A percentile compares a stretch with the other conserved stretches of the same genome.
These are phyloP conservation scores for Phycomyces blakesleeanus DNA, from an alignment of 192 early-diverging fungal species.

Conservation along the genomic window DNA sequence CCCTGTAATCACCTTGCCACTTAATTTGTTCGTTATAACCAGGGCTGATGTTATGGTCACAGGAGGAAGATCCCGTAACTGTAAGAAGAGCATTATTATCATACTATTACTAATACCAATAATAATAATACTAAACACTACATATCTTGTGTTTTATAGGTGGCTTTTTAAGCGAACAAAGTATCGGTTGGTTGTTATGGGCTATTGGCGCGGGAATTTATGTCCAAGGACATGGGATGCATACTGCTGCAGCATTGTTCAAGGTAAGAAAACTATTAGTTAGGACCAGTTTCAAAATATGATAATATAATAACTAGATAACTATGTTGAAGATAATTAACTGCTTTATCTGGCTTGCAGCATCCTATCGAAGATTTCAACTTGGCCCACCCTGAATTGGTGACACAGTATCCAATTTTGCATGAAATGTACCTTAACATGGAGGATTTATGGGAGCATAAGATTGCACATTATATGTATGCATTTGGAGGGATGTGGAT, in stretches of 20 bases:
- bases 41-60: slow-evolving; percentile 20
- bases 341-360: slow-evolving; percentile 4
- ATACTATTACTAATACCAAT: background rate
- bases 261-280: slow-evolving; percentile 15
- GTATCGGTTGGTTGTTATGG: slow-evolving; percentile 27
- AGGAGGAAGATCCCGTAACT: slow-evolving; percentile 25
- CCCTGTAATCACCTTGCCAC: slow-evolving; percentile 30
- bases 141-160: slow-evolving; percentile 21
- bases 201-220: slow-evolving; percentile 31
- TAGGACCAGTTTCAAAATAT: background rate
- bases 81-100: too few species aligned
- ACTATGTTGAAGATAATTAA: background rate
- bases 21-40: slow-evolving; percentile 30
- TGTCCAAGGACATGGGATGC: slow-evolving; percentile 36
- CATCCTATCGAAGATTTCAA: slow-evolving; percentile 37
- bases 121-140: too few species aligned
- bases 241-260: slow-evolving; percentile 31
- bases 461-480: slow-evolving; percentile 51
- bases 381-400: slow-evolving; percentile 28
- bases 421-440: slow-evolving; percentile 44
- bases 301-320: background rate
- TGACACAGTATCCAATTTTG: slow-evolving; percentile 31
- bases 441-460: slow-evolving; percentile 49
- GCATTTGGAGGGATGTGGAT: slow-evolving; percentile 47
- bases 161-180: slow-evolving; percentile 24